Conservation (phyloP, 371 early-diverging fungal species). For the Apophysomyces ossiformis region DNA sequence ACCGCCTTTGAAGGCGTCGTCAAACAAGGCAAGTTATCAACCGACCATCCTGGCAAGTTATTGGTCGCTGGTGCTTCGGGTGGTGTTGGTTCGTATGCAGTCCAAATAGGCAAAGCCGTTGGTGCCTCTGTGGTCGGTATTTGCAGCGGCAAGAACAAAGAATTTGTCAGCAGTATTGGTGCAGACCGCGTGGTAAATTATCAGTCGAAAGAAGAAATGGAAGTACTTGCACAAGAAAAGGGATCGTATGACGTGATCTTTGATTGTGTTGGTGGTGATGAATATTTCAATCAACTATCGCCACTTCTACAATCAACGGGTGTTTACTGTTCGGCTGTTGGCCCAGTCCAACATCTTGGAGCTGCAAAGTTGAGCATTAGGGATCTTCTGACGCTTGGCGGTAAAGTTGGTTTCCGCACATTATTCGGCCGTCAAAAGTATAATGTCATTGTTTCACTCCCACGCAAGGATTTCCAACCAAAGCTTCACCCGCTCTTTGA, state of each 20-base stretch:
- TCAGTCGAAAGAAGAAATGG: conserved; percentile 35
- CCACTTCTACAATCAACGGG: conserved; percentile 40
- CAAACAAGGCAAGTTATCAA: conserved; percentile 17
- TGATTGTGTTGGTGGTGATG: conserved; percentile 61
- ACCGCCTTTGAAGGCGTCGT: conserved; percentile 51
- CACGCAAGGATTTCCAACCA: conserved; percentile 11
- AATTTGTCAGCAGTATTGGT: conserved; percentile 57
- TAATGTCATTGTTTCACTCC: conserved; percentile 15
- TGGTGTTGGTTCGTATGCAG: conserved; percentile 63
- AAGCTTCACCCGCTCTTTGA: conserved; percentile 13
- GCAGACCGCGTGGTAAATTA: conserved; percentile 69
- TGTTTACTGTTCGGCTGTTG: conserved; percentile 50
- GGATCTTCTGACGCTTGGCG: conserved; percentile 14
- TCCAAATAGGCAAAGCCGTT: conserved; percentile 66
- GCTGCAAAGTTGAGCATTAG: conserved; percentile 22
- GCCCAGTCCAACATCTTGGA: conserved; percentile 36
- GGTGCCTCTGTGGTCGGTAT: conserved; percentile 66
- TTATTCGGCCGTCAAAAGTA: conserved; percentile 21
- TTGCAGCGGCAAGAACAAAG: conserved; percentile 58
- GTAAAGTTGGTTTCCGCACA: conserved; percentile 8
- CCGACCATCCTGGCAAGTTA: conserved; percentile 24
- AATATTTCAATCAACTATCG: conserved; percentile 38
- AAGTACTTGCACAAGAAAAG: conserved; percentile 21
- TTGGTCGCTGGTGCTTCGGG: conserved; percentile 63
- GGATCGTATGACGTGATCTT: conserved; percentile 48